phyloP scores from a whole-genome alignment of 305 asterid genomes.

The Plantago lanceolata region DNA sequence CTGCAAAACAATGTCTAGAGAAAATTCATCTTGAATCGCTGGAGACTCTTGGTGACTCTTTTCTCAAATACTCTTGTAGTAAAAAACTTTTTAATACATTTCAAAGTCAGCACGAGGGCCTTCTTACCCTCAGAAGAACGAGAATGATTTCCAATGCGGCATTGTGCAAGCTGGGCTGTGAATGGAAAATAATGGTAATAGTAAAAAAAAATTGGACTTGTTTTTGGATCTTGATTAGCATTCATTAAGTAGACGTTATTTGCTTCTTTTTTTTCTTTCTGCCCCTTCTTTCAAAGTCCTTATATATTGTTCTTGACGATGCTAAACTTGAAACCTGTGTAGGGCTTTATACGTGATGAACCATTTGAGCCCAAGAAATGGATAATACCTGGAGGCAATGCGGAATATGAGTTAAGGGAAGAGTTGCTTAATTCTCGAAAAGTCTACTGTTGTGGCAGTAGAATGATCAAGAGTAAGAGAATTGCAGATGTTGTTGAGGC shows the following conservation, averaged over 20 bases:
- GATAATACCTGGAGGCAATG: conserved; percentile 59
- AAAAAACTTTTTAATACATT: conserved; percentile 53
- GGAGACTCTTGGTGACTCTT: conserved; percentile 85
- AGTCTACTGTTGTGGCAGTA: conserved; percentile 31
- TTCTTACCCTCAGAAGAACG: conserved; percentile 46
- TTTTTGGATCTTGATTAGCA: not conserved
- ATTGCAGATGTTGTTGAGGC: conserved; percentile 87
- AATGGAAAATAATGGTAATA: conserved; percentile 60
- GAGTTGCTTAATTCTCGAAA: conserved; percentile 32
- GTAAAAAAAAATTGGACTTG: conserved; percentile 11
- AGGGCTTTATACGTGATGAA: conserved; percentile 80
- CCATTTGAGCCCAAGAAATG: conserved; percentile 67
- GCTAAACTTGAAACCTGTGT: conserved; percentile 9
- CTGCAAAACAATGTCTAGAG: conserved; percentile 71
- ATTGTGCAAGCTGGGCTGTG: conserved; percentile 73
- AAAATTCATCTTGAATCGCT: conserved; percentile 66
- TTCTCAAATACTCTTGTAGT: conserved; percentile 63
- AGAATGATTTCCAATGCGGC: conserved; percentile 51
- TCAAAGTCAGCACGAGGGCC: conserved; percentile 66
- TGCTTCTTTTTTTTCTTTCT: no score
- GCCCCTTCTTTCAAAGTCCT: not conserved
- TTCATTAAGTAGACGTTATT: not conserved
- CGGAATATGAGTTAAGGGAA: conserved; percentile 29
- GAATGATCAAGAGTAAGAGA: conserved; percentile 41
- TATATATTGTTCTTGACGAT: conserved; percentile 1